Conservation (phyloP, 2,329 filamentous ascomycete genomes). For the Clarireedia hainanense region DNA sequence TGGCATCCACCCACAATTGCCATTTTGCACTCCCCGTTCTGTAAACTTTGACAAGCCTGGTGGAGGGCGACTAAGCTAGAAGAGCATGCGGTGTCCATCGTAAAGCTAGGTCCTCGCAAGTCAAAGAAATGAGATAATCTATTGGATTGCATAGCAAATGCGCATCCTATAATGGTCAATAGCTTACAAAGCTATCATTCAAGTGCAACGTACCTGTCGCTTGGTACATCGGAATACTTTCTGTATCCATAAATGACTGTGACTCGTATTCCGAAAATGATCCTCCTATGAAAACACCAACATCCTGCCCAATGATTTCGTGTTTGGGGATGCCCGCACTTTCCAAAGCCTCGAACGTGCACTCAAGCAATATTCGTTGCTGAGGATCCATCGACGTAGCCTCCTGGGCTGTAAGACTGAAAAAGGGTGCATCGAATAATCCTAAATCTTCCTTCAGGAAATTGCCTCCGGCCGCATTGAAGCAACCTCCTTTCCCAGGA, state of each 20-base stretch:
- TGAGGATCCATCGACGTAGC: conserved; percentile 28
- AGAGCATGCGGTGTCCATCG: conserved; percentile 41
- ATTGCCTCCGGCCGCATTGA: conserved; percentile 2
- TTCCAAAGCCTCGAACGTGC: conserved; percentile 26
- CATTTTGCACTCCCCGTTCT: conserved; percentile 30
- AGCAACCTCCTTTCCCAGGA: conserved; percentile 6
- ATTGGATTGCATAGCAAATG: conserved; percentile 36
- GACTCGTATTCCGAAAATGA: conserved; percentile 9
- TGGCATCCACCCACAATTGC: conserved; percentile 26
- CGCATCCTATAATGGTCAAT: conserved; percentile 17
- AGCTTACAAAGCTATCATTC: neutral
- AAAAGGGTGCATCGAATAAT: conserved; percentile 5
- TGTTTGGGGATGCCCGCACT: conserved; percentile 18
- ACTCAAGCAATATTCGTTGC: conserved; percentile 24
- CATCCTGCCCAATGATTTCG: conserved; percentile 15
- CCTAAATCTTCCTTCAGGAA: conserved; percentile 7
- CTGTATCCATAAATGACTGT: conserved; percentile 33
- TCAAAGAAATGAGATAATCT: conserved; percentile 36
- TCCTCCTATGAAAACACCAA: conserved; percentile 17
- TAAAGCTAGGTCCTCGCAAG: conserved; percentile 34
- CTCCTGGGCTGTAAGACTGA: conserved; percentile 14
- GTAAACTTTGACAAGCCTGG: conserved; percentile 35
- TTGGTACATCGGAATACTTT: conserved; percentile 42
- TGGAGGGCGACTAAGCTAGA: conserved; percentile 37
- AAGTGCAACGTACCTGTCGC: conserved; percentile 35